These are phyloP conservation scores for Neocucurbitaria cava DNA, from an alignment of 2,329 filamentous ascomycete genomes.

Conservation along the genomic window DNA sequence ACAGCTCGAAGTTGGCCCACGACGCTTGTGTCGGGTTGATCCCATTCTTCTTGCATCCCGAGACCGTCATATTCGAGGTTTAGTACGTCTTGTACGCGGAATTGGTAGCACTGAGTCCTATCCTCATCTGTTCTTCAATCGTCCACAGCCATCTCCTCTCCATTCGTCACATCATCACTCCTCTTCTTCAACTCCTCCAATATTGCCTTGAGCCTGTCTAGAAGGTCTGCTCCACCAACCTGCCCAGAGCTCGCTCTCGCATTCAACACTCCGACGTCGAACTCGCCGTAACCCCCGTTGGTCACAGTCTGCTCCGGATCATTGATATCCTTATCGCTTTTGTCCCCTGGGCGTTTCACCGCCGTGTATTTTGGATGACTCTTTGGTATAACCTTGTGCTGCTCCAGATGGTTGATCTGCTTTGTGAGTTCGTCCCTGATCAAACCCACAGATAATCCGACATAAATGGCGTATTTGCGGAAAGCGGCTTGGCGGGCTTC, in stretches of 20 bases:
- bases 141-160: slow-evolving; percentile 28
- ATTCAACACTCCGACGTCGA: slow-evolving; percentile 91
- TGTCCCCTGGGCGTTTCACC: slow-evolving; percentile 6
- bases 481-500: slow-evolving; percentile 51
- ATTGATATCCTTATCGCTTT: slow-evolving; percentile 10
- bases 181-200: slow-evolving; percentile 50
- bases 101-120: background rate
- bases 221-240: slow-evolving; percentile 83
- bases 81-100: background rate
- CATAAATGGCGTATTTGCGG: slow-evolving; percentile 66
- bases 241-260: slow-evolving; percentile 80
- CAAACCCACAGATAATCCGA: slow-evolving; percentile 73
- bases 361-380: slow-evolving; percentile 27
- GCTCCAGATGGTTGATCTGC: slow-evolving; percentile 41
- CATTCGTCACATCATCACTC: slow-evolving; percentile 12
- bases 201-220: slow-evolving; percentile 67
- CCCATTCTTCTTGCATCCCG: too few relatives aligned
- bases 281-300: slow-evolving; percentile 58
- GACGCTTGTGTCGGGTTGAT: background rate
- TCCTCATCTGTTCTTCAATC: slow-evolving; percentile 11
- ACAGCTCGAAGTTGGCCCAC: too few relatives aligned
- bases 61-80: background rate
- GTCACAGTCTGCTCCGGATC: slow-evolving; percentile 41
- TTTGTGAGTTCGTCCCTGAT: slow-evolving; percentile 33
- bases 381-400: slow-evolving; percentile 41